Percentiles rank a stretch among this genome's conserved stretches.
These are phyloP conservation scores for Malus hybrid DNA, from an alignment of 331 rosid genomes.

Conservation along the genomic window DNA sequence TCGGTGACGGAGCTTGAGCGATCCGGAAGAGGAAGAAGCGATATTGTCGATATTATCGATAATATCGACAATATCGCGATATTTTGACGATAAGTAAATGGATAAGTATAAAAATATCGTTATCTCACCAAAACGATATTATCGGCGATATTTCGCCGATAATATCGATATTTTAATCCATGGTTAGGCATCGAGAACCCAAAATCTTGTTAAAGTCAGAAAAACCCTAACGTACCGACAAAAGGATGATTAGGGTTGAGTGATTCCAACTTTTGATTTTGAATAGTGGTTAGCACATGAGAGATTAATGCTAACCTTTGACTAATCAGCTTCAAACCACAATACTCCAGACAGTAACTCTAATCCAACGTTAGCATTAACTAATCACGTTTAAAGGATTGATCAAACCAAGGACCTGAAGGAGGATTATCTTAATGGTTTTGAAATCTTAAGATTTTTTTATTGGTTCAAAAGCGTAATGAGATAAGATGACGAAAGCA, in stretches of 20 bases:
- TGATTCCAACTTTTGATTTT: neutral
- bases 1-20: no score
- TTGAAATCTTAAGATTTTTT: conserved; percentile 7
- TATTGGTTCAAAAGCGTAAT: conserved; percentile 3
- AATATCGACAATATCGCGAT: no score
- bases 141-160: no score
- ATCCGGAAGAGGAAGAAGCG: no score
- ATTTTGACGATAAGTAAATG: no score
- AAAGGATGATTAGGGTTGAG: neutral
- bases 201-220: conserved; percentile 3
- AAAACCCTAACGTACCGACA: neutral
- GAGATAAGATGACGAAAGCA: conserved; percentile 41
- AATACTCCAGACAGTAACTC: conserved; percentile 3
- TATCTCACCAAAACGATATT: no score
- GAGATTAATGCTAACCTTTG: conserved; percentile 12
- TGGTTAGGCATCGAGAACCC: neutral
- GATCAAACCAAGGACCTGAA: neutral
- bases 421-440: neutral
- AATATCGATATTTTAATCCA: no score
- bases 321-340: neutral
- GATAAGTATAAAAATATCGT: no score
- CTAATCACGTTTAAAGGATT: neutral
- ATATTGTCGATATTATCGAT: no score
- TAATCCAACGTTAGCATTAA: conserved; percentile 5
- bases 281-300: conserved; percentile 21